Percentiles rank a stretch among this genome's conserved stretches.
These are phyloP conservation scores for Cornus suecica DNA, from an alignment of 148 eudicot genomes.

Conservation along the genomic window DNA sequence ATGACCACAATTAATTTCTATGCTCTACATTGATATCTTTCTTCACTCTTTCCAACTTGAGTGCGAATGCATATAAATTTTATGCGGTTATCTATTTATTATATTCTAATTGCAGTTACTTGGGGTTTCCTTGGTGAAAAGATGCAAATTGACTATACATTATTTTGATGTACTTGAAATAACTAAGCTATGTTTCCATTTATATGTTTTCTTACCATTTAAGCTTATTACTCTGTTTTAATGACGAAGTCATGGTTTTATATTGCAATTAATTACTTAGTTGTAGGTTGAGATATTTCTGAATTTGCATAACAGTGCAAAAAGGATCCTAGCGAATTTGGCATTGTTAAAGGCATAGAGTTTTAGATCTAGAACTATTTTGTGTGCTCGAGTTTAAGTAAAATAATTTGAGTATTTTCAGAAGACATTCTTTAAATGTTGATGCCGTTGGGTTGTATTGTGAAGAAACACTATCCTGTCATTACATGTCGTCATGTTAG, in stretches of 20 bases:
- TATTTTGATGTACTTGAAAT: neutral
- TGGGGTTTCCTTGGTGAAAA: neutral
- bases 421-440: neutral
- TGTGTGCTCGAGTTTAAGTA: neutral
- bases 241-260: neutral
- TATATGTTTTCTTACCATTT: neutral
- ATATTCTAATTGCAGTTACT: neutral
- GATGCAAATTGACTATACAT: neutral
- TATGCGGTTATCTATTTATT: neutral
- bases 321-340: neutral
- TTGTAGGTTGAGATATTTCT: neutral
- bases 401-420: neutral
- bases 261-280: too few relatives aligned
- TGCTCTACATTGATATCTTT: neutral
- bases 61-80: neutral
- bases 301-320: neutral
- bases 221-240: neutral
- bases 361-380: neutral
- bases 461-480: too few relatives aligned
- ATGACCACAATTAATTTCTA: too few relatives aligned
- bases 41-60: neutral
- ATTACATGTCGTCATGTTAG: too few relatives aligned
- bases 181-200: neutral
- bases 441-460: too few relatives aligned
- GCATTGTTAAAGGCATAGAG: too few relatives aligned